Percentiles rank a stretch among this genome's conserved stretches.
These are phyloP conservation scores for Talaromyces stipitatus DNA, from an alignment of 495 filamentous ascomycete species.

Conservation along the genomic window DNA sequence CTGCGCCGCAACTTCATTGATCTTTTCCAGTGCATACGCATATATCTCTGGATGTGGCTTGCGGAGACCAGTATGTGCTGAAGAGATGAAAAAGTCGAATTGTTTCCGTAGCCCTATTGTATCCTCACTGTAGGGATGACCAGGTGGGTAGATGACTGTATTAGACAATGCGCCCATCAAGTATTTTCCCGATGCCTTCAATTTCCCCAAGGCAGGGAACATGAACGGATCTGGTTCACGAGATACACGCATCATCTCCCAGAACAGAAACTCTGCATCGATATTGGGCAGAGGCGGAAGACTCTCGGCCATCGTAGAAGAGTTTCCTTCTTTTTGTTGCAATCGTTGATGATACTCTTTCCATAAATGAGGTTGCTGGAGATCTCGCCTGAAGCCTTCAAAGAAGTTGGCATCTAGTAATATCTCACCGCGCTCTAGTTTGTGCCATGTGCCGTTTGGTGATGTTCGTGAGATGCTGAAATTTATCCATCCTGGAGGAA, in stretches of 20 bases:
- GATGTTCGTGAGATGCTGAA: constrained; percentile 70
- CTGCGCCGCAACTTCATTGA: constrained; percentile 51
- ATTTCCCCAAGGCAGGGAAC: constrained; percentile 68
- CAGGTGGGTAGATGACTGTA: constrained; percentile 71
- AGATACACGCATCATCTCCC: constrained; percentile 80
- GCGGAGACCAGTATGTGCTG: constrained; percentile 76
- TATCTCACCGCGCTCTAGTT: constrained; percentile 68
- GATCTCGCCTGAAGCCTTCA: constrained; percentile 63
- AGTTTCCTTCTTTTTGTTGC: constrained; percentile 20
- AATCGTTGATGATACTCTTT: constrained; percentile 42
- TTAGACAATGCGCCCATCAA: constrained; percentile 81
- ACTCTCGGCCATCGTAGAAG: constrained; percentile 14
- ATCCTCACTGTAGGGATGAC: constrained; percentile 47
- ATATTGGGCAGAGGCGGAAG: constrained; percentile 62
- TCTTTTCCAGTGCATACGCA: constrained; percentile 55
- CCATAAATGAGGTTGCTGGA: constrained; percentile 62
- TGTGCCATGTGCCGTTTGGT: constrained; percentile 84
- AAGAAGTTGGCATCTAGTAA: constrained; percentile 69
- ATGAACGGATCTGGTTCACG: constrained; percentile 74
- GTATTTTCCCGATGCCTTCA: constrained; percentile 55
- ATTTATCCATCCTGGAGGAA: constrained; percentile 87
- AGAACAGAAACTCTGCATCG: constrained; percentile 77
- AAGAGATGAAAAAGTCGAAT: constrained; percentile 80
- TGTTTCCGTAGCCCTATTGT: constrained; percentile 43
- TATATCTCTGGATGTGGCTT: constrained; percentile 87